Percentiles rank a stretch among this genome's conserved stretches.
phyloP scores from a whole-genome alignment of 768 basidiomycete species.

The Auricularia sp. region DNA sequence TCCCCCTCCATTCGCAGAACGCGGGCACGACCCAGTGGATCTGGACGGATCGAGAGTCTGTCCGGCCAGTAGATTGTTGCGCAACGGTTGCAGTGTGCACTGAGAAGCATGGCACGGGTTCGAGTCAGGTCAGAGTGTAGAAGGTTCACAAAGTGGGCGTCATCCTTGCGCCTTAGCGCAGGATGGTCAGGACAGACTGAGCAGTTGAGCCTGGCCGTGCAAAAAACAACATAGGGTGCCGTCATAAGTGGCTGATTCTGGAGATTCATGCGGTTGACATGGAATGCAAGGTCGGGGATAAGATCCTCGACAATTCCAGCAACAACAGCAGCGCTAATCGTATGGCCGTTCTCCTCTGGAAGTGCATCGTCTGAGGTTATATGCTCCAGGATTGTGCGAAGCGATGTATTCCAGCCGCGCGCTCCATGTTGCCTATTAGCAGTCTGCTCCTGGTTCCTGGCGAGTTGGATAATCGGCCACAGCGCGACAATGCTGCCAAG shows the following conservation, averaged over 20 bases:
- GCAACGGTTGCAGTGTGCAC: not conserved
- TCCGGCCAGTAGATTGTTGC: not conserved
- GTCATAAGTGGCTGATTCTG: not conserved
- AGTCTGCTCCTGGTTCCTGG: not conserved
- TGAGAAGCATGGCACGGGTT: not conserved
- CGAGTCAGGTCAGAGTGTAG: not conserved
- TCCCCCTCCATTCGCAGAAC: not conserved
- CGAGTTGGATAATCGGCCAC: not conserved
- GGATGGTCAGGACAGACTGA: not conserved
- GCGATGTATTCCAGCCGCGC: not conserved
- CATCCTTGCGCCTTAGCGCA: not conserved
- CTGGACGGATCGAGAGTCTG: not conserved
- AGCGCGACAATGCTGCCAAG: not conserved
- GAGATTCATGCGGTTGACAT: too few species aligned
- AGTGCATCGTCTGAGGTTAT: not conserved
- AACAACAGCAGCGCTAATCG: not conserved
- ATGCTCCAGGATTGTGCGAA: not conserved
- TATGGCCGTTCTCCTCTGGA: not conserved
- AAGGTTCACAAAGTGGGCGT: not conserved
- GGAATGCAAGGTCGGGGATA: not conserved
- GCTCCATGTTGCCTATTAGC: not conserved
- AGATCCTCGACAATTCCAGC: not conserved
- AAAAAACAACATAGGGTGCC: not conserved
- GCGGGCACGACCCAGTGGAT: not conserved
- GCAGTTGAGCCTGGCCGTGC: not conserved